These are phyloP conservation scores for Acanthamoeba culbertsoni DNA, from an alignment of 208 protist genomes.

Conservation along the genomic window DNA sequence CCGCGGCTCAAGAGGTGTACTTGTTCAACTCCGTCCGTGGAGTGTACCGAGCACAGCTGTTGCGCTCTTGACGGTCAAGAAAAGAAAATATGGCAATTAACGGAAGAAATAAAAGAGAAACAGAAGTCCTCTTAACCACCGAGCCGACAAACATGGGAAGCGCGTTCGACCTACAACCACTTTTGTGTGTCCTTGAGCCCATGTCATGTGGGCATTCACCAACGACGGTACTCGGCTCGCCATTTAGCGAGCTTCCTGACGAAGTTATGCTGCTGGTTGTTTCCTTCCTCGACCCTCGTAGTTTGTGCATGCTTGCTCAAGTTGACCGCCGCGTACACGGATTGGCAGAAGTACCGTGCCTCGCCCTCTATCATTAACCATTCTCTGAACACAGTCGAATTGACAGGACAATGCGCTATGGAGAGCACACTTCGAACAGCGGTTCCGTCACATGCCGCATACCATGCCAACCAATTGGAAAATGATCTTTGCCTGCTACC, in stretches of 20 bases:
- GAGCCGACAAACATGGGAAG: too few relatives aligned
- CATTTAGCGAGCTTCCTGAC: background rate
- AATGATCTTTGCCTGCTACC: too few relatives aligned
- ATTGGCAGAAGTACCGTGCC: background rate
- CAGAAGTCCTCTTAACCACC: too few relatives aligned
- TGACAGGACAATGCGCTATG: background rate
- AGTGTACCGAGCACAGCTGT: background rate
- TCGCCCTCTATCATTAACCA: background rate
- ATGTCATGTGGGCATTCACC: too few relatives aligned
- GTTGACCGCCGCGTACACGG: background rate
- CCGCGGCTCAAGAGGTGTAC: background rate
- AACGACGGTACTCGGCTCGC: too few relatives aligned
- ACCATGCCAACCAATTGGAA: too few relatives aligned
- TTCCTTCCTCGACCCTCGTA: background rate
- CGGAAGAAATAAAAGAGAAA: too few relatives aligned
- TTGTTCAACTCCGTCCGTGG: constrained; percentile 31
- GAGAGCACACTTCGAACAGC: too few relatives aligned
- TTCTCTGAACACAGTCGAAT: background rate
- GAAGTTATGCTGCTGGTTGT: background rate
- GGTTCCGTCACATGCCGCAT: background rate
- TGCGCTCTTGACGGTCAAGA: too few relatives aligned
- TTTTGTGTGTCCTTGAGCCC: too few relatives aligned
- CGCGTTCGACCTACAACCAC: too few relatives aligned
- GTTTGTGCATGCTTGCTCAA: background rate
- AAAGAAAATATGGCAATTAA: too few relatives aligned